Evolutionary conservation across 345 rosid species (phyloP).

Genomic region (Diplotaxis tenuifolia): DNA sequence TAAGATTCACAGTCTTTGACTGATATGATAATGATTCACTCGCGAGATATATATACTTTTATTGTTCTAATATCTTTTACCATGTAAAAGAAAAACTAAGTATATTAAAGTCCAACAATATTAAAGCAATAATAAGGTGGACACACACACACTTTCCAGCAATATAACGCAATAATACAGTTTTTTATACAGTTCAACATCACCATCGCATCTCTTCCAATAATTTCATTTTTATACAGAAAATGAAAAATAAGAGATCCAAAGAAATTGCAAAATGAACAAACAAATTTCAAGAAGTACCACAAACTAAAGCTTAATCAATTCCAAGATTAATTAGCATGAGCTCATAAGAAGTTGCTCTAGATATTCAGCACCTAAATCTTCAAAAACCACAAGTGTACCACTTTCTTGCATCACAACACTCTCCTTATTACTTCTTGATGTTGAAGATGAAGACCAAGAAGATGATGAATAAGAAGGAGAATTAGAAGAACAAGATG

Average conservation of each 20-base stretch:
- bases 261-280: slow-evolving; percentile 23
- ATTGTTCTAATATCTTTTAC: neutral
- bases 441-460: slow-evolving; percentile 6
- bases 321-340: slow-evolving; percentile 27
- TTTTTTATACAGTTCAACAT: slow-evolving; percentile 32
- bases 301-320: slow-evolving; percentile 2
- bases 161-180: slow-evolving; percentile 33
- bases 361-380: slow-evolving; percentile 66
- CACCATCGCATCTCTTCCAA: slow-evolving; percentile 31
- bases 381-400: slow-evolving; percentile 59
- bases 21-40: neutral
- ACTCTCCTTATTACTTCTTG: slow-evolving; percentile 31
- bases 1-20: slow-evolving; percentile 21
- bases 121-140: slow-evolving; percentile 28
- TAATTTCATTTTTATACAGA: slow-evolving; percentile 29
- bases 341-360: slow-evolving; percentile 67
- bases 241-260: slow-evolving; percentile 15
- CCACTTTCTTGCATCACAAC: slow-evolving; percentile 30
- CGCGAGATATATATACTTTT: neutral
- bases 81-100: slow-evolving; percentile 4
- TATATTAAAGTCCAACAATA: neutral
- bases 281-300: slow-evolving; percentile 19
- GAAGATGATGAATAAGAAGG: neutral
- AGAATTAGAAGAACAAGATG: neutral
- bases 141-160: slow-evolving; percentile 38